These are phyloP conservation scores for Wallacemonas sp. DNA, from an alignment of 208 protist species.

Conservation along the genomic window DNA sequence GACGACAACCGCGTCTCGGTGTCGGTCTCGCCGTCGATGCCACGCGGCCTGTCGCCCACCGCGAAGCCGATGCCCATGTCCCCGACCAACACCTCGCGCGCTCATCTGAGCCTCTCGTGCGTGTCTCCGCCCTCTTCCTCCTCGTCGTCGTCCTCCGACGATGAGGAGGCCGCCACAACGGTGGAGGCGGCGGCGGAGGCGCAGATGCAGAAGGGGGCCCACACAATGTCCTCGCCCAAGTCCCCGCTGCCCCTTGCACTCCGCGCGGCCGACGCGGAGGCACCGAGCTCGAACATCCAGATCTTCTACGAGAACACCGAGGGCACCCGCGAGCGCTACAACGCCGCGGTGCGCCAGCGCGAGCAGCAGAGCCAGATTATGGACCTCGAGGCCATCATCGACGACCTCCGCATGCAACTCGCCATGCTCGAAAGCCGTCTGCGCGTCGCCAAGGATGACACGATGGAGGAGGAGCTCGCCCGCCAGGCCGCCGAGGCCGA, in stretches of 20 bases:
- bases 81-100: not conserved
- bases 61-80: not conserved
- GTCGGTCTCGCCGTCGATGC: slow-evolving; percentile 11
- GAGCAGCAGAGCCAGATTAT: slow-evolving; percentile 52
- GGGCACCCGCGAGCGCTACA: slow-evolving; percentile 57
- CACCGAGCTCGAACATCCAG: slow-evolving; percentile 10
- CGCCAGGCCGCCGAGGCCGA: slow-evolving; percentile 49
- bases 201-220: no score
- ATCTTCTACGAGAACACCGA: slow-evolving; percentile 56
- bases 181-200: slow-evolving; percentile 15
- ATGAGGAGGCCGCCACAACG: slow-evolving; percentile 11
- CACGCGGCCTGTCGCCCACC: not conserved
- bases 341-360: slow-evolving; percentile 50
- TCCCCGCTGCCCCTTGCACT: not conserved
- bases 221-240: no score
- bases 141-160: slow-evolving; percentile 2
- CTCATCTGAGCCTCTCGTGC: not conserved
- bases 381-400: slow-evolving; percentile 52
- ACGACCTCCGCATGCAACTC: slow-evolving; percentile 51
- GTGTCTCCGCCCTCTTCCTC: slow-evolving; percentile 11
- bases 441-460: slow-evolving; percentile 61
- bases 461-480: slow-evolving; percentile 51
- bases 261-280: slow-evolving; percentile 11
- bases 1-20: slow-evolving; percentile 3
- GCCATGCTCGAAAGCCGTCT: slow-evolving; percentile 59